Base-by-base conservation (phyloP, 176 grass and related monocot genomes). In the Metroxylon sagu region DNA sequence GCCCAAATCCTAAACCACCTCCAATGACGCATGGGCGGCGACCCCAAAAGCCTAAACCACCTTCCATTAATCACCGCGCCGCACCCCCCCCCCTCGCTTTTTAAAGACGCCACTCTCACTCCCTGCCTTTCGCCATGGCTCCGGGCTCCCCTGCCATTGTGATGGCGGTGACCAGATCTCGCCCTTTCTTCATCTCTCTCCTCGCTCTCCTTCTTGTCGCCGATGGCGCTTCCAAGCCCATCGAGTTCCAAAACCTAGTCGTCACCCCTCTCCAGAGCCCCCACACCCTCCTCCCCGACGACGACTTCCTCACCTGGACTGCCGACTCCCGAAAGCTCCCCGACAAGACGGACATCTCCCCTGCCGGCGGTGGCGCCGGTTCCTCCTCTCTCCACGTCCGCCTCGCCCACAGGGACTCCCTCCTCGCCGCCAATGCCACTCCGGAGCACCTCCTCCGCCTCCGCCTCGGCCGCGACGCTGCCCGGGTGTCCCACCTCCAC, bases 331-430 rank as follows among this genome's bases (percentile, higher is more conserved):
- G 70, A 70, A 69, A 61, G 0, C 60, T 27, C 4, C 56, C 64
- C 5, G 64, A 48, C 5, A 51, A 55, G 18, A 25, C 28, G 51
- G 26, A 16, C 3, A 51, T 67, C 18, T 14, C 25, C 56, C 15
- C 25, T 16, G 17, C 27, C 3, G n/a, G 10, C 1, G 16, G 35
- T 1, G 35, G 8, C 0, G 35, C 10, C 35, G 8, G 2, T 43
- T 14, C 59, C 5, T 17, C 69, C 18, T 61, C 73, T 5, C 59
- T 74, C 2, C 65, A 26, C 15, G 48, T 84, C 19, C 56, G 61
- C 17, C 60, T 89, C 39, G 69, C 83, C 25, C 85, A 89, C 56
- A 73, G 85, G 0, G 80, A 89, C 15, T 66, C 71, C 26, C 18
- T 68, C 18, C 79, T 89, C 30, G 73, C 73, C 21, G 57, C 2